These are phyloP conservation scores for Micractinium conductrix DNA, from an alignment of 139 green algal species.

Conservation along the genomic window DNA sequence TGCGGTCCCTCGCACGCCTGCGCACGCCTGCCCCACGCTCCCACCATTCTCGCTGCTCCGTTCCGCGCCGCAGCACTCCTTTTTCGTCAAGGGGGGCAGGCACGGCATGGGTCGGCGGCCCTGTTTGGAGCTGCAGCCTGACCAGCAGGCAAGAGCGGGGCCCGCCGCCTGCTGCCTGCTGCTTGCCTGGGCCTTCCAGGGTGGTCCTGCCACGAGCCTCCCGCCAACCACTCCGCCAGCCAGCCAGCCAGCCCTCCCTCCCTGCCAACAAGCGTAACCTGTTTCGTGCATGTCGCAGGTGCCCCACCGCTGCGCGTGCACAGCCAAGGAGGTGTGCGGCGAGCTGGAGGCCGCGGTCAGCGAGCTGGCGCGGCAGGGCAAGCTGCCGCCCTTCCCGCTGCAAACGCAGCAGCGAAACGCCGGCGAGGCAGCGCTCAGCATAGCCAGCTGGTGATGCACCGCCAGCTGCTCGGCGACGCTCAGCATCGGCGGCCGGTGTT, in stretches of 20 bases:
- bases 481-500: too few species aligned
- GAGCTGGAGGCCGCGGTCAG: constrained; percentile 38
- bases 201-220: too few species aligned
- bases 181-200: too few species aligned
- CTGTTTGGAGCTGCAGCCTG: not conserved
- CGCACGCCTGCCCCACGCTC: not conserved
- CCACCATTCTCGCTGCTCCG: not conserved
- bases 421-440: not conserved
- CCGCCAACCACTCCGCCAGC: too few species aligned
- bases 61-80: not conserved
- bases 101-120: not conserved
- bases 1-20: too few species aligned
- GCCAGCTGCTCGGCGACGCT: too few species aligned
- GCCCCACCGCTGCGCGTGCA: constrained; percentile 58
- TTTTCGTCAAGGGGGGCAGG: not conserved
- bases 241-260: too few species aligned
- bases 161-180: too few species aligned
- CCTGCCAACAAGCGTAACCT: too few species aligned
- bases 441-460: not conserved
- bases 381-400: constrained; percentile 25
- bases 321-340: constrained; percentile 38
- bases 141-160: not conserved
- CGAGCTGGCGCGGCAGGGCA: constrained; percentile 19
- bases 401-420: not conserved
- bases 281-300: constrained; percentile 33